Base-by-base conservation (phyloP, 495 filamentous ascomycete species). In the Umbilicaria muhlenbergii region DNA sequence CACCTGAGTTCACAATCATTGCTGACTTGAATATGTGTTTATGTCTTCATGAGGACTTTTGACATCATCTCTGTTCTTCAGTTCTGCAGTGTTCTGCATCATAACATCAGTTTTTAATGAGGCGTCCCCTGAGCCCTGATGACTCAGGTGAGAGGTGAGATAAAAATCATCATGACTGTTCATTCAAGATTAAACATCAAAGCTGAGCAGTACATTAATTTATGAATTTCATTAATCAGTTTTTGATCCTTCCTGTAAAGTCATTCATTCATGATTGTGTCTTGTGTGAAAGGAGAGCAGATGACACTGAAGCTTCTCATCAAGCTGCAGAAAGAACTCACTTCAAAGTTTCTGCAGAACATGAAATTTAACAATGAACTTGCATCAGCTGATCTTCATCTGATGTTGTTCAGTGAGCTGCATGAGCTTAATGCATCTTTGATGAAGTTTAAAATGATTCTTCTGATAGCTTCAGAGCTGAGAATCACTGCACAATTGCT, bases 181-280 rank as follows among this genome's bases (percentile, higher is more conserved):
- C 15, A 58, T 35, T 21, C 19, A 21, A 39, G 53, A 51, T 32
- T 63, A 11, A 51, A 45, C 11, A 39, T 65, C 2, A 43, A 61
- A 32, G 47, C 56, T 36, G 52, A 59, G 21, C 49, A 65, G 44
- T 65, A 64, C 42, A 58, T 65, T 31, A 61, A 64, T 40, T 41
- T 65, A 18, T 64, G 44, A 51, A 52, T 67, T 11, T 55, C 51
- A 8, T 54, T 49, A 12, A 42, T 63, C 11, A 54, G 51, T 46
- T 34, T 62, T 16, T 59, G 34, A 34, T 62, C 49, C 36, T 63
- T 52, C 45, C 45, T 47, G 19, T 50, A 65, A 45, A 58, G 47
- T 18, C 51, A 67, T 53, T 55, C 54, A 28, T 67, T 65, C 42
- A 58, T 45, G 10, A 52, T 67, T 5, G 57, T 41, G 43, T 64